Evolutionary conservation across 805 yeast species (phyloP).

Genomic region (Spathaspora arborariae): DNA sequence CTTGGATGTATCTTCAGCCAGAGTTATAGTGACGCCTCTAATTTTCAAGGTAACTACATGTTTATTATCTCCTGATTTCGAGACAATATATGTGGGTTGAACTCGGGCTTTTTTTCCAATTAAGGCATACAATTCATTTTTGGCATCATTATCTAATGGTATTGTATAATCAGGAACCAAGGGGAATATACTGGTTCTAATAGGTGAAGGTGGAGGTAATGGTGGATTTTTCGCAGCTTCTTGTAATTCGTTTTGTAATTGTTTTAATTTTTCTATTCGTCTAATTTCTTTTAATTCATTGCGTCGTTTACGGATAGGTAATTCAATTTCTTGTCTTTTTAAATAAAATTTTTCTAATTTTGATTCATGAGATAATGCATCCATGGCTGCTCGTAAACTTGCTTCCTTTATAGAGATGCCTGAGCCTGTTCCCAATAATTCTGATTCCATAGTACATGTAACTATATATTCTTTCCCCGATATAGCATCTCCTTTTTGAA

Average conservation of each 20-base stretch:
- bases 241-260: slow-evolving; percentile 2
- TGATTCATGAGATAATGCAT: slow-evolving; percentile 57
- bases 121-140: slow-evolving; percentile 37
- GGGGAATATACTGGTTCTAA: slow-evolving; percentile 20
- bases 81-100: slow-evolving; percentile 29
- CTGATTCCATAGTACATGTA: slow-evolving; percentile 61
- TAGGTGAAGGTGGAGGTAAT: slow-evolving; percentile 9
- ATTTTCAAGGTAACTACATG: slow-evolving; percentile 28
- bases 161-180: slow-evolving; percentile 19
- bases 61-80: slow-evolving; percentile 18
- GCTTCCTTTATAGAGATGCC: slow-evolving; percentile 74
- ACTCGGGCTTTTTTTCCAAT: slow-evolving; percentile 32
- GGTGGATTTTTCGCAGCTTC: background rate
- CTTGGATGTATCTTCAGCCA: slow-evolving; percentile 33
- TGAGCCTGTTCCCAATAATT: slow-evolving; percentile 65
- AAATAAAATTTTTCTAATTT: slow-evolving; percentile 61
- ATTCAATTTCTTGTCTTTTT: slow-evolving; percentile 15
- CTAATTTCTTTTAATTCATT: slow-evolving; percentile 3
- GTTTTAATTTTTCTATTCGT: slow-evolving; percentile 1
- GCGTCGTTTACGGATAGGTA: slow-evolving; percentile 4
- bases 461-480: slow-evolving; percentile 53
- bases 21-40: slow-evolving; percentile 24
- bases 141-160: slow-evolving; percentile 32
- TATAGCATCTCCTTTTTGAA: slow-evolving; percentile 40
- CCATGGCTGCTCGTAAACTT: slow-evolving; percentile 81